Base-by-base conservation (phyloP, 1,139 yeast species). In the Zygosaccharomyces sapae region DNA sequence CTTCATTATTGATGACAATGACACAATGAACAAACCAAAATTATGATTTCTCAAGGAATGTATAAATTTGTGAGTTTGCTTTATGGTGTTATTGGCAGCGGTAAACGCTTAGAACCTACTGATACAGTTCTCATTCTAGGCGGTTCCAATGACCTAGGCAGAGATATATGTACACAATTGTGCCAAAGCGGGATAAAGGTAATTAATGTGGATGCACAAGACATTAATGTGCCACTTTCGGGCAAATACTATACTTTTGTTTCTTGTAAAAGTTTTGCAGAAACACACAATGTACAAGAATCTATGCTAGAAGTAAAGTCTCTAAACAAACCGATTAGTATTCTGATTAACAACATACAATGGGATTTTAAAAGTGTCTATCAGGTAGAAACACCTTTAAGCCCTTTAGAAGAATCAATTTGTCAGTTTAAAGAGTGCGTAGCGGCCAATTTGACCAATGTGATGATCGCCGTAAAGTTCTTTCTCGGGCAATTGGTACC, bases 281-380 rank as follows among this genome's bases (percentile, higher is more conserved):
- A 46, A n/a, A 16, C 47, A 1, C 34, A 41, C 2, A 30, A 20
- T 19, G 49, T 54, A 22, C 38, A 45, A 31, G 46, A 46, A n/a
- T 48, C 55, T 12, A 22, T 55, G 43, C 27, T 16, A 7, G 37
- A 27, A 19, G 52, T 54, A 5, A 22, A 39, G 10, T 24, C 34
- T 9, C n/a, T 43, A 13, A 31, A 43, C 4, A 22, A 45, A 6
- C 41, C 47, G 1, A 39, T 53, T 8, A 53, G 56, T 3, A 31
- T 58, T 1, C 44, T 60, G 18, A 50, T 60, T 16, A 58, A 57
- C 44, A 59, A 60, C 35, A 45, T 57, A 3, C 60, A 59, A 24
- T 47, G 47, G 6, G 57, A 57, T 1, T 38, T 53, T 8, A 43
- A 44, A 13, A 43, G 49, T 12, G 38, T 45, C 5, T 47, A 41